Percentiles rank a stretch among this genome's conserved stretches.
These are phyloP conservation scores for Ceratocystis cacaofunesta DNA, from an alignment of 2,329 filamentous ascomycete genomes.

Conservation along the genomic window DNA sequence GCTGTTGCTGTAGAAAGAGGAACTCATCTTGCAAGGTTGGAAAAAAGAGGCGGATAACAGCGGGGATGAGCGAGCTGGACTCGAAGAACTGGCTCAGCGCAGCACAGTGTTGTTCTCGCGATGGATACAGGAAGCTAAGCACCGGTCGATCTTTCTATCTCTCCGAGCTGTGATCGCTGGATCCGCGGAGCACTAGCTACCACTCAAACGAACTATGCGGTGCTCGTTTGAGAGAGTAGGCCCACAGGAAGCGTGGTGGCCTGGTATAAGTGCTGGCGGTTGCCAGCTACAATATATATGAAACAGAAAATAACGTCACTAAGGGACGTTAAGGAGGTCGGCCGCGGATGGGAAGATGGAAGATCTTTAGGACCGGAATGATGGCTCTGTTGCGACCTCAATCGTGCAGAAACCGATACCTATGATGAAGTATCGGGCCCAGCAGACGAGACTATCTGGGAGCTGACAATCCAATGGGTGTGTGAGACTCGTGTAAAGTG, in stretches of 20 bases:
- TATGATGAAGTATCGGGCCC: conserved; percentile 66
- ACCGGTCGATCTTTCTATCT: conserved; percentile 12
- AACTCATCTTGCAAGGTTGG: conserved; percentile 19
- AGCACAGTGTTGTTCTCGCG: conserved; percentile 1
- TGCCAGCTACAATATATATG: conserved; percentile 56
- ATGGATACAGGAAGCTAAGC: conserved; percentile 14
- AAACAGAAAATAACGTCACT: conserved; percentile 41
- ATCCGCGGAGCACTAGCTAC: conserved; percentile 92
- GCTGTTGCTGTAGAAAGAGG: conserved; percentile 16
- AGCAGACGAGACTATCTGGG: conserved; percentile 38
- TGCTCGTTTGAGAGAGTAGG: conserved; percentile 94
- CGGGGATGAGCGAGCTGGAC: not conserved
- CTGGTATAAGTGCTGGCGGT: conserved; percentile 57
- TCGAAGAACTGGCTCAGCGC: not conserved
- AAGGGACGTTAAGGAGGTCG: conserved; percentile 80
- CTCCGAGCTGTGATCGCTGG: conserved; percentile 24
- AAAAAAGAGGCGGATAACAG: conserved; percentile 7
- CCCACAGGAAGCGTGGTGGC: conserved; percentile 53
- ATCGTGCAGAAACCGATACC: conserved; percentile 71
- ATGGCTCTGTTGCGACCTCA: conserved; percentile 54
- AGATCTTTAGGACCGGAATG: conserved; percentile 75
- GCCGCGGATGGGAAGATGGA: conserved; percentile 67
- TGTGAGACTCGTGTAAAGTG: not conserved
- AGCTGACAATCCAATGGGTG: not conserved
- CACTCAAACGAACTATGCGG: conserved; percentile 92